These are phyloP conservation scores for Lepiota brunneoincarnata DNA, from an alignment of 768 basidiomycete genomes.

Conservation along the genomic window DNA sequence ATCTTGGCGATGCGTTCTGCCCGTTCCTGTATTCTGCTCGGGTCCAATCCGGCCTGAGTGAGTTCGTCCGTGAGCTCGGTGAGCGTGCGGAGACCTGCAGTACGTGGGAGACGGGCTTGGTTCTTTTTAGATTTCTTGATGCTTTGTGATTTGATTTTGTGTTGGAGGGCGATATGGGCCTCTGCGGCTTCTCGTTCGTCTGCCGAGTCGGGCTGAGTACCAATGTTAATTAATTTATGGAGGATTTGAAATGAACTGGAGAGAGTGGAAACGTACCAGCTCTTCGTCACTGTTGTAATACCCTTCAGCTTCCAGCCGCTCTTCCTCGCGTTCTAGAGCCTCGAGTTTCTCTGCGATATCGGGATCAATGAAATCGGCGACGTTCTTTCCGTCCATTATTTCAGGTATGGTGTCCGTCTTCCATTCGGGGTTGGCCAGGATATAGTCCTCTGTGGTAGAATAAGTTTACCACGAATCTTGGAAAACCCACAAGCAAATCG, in stretches of 20 bases:
- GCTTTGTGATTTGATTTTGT: conserved; percentile 71
- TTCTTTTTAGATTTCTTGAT: conserved; percentile 90
- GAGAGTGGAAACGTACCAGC: conserved; percentile 49
- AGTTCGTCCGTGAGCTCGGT: conserved; percentile 78
- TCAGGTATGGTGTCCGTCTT: conserved; percentile 98
- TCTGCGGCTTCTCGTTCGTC: conserved; percentile 79
- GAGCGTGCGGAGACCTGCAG: conserved; percentile 64
- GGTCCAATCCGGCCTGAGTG: conserved; percentile 87
- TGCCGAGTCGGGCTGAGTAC: conserved; percentile 55
- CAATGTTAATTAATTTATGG: not conserved
- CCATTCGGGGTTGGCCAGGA: conserved; percentile 89
- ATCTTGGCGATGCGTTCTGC: conserved; percentile 80
- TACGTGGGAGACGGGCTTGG: conserved; percentile 73
- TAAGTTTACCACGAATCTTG: not conserved
- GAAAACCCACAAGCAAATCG: not conserved
- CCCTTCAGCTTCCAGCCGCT: conserved; percentile 88
- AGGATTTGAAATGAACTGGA: not conserved
- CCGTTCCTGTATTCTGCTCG: conserved; percentile 85
- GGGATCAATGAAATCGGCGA: conserved; percentile 97
- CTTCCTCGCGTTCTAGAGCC: conserved; percentile 95
- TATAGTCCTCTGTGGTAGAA: conserved; percentile 71
- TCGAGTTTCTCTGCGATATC: conserved; percentile 97
- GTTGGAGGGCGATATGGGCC: conserved; percentile 52
- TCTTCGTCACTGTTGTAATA: conserved; percentile 92
- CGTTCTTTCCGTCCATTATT: conserved; percentile 97